phyloP scores from a whole-genome alignment of 306 rosid species.

The Oxytropis ochrocephala region DNA sequence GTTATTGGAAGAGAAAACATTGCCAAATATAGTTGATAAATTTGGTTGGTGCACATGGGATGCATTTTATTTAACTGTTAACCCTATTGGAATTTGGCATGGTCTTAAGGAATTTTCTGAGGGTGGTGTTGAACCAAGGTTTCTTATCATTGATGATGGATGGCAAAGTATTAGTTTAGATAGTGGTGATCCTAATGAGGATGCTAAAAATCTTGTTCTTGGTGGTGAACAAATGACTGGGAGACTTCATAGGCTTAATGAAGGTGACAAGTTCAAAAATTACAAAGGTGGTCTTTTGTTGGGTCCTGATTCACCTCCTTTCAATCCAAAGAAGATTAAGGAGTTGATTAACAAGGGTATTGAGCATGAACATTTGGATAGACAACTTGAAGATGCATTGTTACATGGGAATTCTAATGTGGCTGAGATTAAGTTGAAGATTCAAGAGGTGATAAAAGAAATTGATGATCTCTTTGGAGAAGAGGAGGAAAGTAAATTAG shows the following conservation, averaged over 20 bases:
- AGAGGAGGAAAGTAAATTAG: constrained; percentile 19
- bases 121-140: constrained; percentile 62
- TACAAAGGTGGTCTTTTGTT: constrained; percentile 51
- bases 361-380: constrained; percentile 51
- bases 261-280: constrained; percentile 57
- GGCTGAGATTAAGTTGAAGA: constrained; percentile 28
- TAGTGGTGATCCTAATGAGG: constrained; percentile 45
- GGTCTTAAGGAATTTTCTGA: constrained; percentile 56
- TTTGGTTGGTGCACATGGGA: constrained; percentile 99
- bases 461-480: constrained; percentile 47
- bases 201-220: constrained; percentile 48
- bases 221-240: constrained; percentile 78
- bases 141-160: constrained; percentile 76
- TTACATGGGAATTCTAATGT: constrained; percentile 26
- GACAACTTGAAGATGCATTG: constrained; percentile 29
- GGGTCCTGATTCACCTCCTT: constrained; percentile 48
- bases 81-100: constrained; percentile 57
- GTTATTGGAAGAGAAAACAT: constrained; percentile 72
- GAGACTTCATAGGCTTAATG: constrained; percentile 63
- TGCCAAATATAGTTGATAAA: constrained; percentile 49
- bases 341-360: constrained; percentile 49
- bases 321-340: constrained; percentile 51
- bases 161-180: constrained; percentile 84
- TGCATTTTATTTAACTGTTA: constrained; percentile 69
- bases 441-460: constrained; percentile 41